Evolutionary conservation across 164 flowering plant species (phyloP), one percentile per base, ranked within the genome.

Genomic region (Vitis amurensis): DNA sequence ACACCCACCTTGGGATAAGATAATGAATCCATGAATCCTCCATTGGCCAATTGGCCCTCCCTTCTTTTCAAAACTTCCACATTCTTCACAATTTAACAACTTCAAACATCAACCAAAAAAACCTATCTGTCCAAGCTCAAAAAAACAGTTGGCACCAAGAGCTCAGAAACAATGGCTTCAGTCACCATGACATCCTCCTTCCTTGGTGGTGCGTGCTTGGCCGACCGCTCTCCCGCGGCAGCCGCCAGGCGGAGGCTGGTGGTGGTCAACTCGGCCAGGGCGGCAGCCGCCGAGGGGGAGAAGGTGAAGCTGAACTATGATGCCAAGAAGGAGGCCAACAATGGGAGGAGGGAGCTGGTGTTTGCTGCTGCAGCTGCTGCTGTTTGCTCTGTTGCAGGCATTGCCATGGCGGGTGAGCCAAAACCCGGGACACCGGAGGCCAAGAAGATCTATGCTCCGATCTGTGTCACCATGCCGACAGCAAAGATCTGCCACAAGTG

Each of bases 391-490:
- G 78, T 61, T 61, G 74, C 74, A 5, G 71, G 74, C 2, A 23
- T 70, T n/a, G 74, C 78, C 8, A 37, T 71, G 59, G 74, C 78
- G 11, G 72, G 52, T 2, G 78, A 67, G 59, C 78, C 74, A 4
- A 70, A 70, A 31, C 66, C 64, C 8, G 78, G 78, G 14, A 61
- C 59, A 2, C 55, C 78, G 15, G 71, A 61, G 57, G 78, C 78
- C 12, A 70, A 61, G 68, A 75, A 70, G 62, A 17, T 29, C 8
- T 75, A 75, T 23, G 63, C 61, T 23, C 71, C 78, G 31, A 51
- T 75, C 6, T 75, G 78, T 64, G 78, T 75, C 51, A 67, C 71
- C 53, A 75, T 70, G 74, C 78, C 78, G 8, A 75, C 78, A n/a
- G 78, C 78, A 47, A 70, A 63, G 70, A 71, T 75, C 47, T 75